phyloP scores from a whole-genome alignment of 2,329 filamentous ascomycete species.

The Colletotrichum agaves region DNA sequence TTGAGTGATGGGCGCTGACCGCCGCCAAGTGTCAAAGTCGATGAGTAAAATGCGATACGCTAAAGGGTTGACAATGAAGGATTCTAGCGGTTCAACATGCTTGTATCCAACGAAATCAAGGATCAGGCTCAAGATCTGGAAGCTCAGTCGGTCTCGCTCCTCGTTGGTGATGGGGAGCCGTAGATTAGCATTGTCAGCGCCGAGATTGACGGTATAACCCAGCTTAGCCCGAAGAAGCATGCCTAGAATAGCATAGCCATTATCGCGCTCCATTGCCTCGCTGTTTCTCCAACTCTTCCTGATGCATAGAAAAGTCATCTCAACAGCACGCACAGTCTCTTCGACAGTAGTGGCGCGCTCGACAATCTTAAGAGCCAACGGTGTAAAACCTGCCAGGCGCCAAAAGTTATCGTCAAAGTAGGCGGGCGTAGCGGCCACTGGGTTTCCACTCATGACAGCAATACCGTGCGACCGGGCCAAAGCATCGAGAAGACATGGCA shows the following conservation, averaged over 20 bases:
- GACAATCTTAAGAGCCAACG: conserved; percentile 84
- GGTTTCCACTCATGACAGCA: conserved; percentile 83
- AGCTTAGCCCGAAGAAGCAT: conserved; percentile 87
- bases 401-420: conserved; percentile 92
- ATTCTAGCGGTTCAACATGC: conserved; percentile 80
- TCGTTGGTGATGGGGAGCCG: conserved; percentile 60
- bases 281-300: conserved; percentile 96
- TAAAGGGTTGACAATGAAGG: conserved; percentile 94
- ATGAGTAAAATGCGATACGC: conserved; percentile 93
- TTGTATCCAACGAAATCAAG: conserved; percentile 92
- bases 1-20: conserved; percentile 79
- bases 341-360: conserved; percentile 78
- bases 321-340: conserved; percentile 78
- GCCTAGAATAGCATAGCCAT: conserved; percentile 89
- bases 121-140: conserved; percentile 78
- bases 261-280: conserved; percentile 96
- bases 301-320: conserved; percentile 87
- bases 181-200: conserved; percentile 42
- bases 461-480: conserved; percentile 84
- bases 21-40: conserved; percentile 93
- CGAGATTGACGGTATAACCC: conserved; percentile 57
- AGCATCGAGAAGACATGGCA: conserved; percentile 89
- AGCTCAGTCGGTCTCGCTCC: conserved; percentile 65
- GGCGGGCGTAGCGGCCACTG: conserved; percentile 83
- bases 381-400: conserved; percentile 91